These are phyloP conservation scores for Thielaviopsis euricoi DNA, from an alignment of 2,329 filamentous ascomycete species.

Conservation along the genomic window DNA sequence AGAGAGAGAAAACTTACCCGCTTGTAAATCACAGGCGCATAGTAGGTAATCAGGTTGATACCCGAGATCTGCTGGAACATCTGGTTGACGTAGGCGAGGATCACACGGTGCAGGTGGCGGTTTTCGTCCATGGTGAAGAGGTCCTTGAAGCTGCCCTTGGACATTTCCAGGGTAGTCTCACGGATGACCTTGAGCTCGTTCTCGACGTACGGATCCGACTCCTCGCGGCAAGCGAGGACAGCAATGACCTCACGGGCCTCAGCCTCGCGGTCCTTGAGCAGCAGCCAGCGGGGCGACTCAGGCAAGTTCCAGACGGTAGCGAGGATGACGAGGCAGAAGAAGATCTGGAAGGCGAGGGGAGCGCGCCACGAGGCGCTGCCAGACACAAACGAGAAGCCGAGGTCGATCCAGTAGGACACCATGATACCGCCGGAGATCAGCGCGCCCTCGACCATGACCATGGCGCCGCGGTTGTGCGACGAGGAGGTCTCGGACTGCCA, in stretches of 20 bases:
- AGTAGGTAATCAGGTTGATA: slow-evolving; percentile 47
- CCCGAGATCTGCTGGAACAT: slow-evolving; percentile 50
- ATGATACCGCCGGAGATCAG: slow-evolving; percentile 32
- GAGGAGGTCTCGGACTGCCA: slow-evolving; percentile 39
- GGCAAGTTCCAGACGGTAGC: slow-evolving; percentile 31
- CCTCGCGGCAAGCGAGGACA: slow-evolving; percentile 36
- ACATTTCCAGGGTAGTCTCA: slow-evolving; percentile 49
- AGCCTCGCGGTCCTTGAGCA: slow-evolving; percentile 28
- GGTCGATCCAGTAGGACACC: slow-evolving; percentile 29
- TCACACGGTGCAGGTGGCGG: slow-evolving; percentile 35
- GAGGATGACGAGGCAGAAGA: slow-evolving; percentile 43
- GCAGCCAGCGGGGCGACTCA: slow-evolving; percentile 34
- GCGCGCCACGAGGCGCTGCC: slow-evolving; percentile 35
- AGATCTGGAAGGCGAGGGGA: slow-evolving; percentile 36
- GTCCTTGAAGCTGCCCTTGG: slow-evolving; percentile 35
- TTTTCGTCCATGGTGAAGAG: slow-evolving; percentile 40
- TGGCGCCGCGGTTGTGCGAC: slow-evolving; percentile 35
- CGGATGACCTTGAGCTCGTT: slow-evolving; percentile 43
- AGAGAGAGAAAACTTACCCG: slow-evolving; percentile 9
- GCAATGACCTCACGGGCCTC: slow-evolving; percentile 31
- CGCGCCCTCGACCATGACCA: slow-evolving; percentile 35
- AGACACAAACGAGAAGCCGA: slow-evolving; percentile 17
- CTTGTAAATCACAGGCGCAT: slow-evolving; percentile 41
- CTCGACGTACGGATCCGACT: slow-evolving; percentile 40
- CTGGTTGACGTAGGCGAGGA: slow-evolving; percentile 45